Conservation (phyloP, 1,284 basidiomycete genomes). For the Naganishia sp. region DNA sequence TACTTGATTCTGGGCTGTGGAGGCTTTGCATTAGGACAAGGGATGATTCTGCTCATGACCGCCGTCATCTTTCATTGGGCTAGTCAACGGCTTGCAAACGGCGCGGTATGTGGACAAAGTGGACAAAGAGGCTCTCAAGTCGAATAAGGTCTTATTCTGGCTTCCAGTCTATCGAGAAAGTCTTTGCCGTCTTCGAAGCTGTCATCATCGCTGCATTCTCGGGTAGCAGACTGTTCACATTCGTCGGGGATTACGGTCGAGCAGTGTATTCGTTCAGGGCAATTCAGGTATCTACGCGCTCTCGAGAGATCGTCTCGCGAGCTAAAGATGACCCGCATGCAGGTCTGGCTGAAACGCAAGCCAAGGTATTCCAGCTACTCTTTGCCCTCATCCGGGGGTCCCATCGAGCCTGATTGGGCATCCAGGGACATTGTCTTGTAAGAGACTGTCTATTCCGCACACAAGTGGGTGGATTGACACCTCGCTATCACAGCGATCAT, state of each 20-base stretch:
- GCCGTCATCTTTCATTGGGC: conserved; percentile 54
- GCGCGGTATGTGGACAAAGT: conserved; percentile 34
- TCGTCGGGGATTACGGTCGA: conserved; percentile 44
- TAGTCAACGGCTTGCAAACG: conserved; percentile 39
- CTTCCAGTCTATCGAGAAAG: conserved; percentile 36
- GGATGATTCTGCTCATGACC: conserved; percentile 45
- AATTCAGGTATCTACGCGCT: conserved; percentile 37
- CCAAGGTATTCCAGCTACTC: conserved; percentile 34
- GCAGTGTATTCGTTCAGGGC: conserved; percentile 37
- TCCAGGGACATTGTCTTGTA: conserved; percentile 36
- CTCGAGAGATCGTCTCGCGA: neutral
- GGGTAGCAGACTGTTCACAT: conserved; percentile 43
- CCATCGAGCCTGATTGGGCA: conserved; percentile 25
- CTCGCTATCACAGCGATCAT: conserved; percentile 24
- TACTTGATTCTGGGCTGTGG: conserved; percentile 45
- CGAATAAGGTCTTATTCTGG: neutral
- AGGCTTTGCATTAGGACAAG: conserved; percentile 50
- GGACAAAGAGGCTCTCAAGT: too few relatives aligned
- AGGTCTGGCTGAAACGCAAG: conserved; percentile 43
- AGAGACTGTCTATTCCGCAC: too few relatives aligned
- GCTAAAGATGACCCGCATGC: neutral
- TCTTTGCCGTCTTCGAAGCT: conserved; percentile 51
- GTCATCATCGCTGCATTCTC: conserved; percentile 52
- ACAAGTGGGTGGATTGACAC: too few relatives aligned
- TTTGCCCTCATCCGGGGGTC: neutral